Evolutionary conservation across 352 stramenopile species (phyloP).

Genomic region (Phytophthora rubi): DNA sequence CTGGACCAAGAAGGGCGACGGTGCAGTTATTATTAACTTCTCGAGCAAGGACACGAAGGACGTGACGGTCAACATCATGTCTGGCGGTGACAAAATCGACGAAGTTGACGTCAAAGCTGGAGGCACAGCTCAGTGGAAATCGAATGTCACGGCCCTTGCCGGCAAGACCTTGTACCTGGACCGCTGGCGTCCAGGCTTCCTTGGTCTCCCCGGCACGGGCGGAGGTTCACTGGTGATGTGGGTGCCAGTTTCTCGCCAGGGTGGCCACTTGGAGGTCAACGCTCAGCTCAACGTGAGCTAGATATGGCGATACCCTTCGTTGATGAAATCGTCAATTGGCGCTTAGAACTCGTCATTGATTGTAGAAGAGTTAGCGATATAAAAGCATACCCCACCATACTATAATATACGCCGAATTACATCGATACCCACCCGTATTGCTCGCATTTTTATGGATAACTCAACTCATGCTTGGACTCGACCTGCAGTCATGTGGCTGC

Average conservation of each 20-base stretch:
- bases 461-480: no score
- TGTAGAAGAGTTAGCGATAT: conserved; percentile 24
- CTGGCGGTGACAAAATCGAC: conserved; percentile 45
- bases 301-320: conserved; percentile 15
- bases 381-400: conserved; percentile 16
- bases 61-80: conserved; percentile 54
- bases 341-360: conserved; percentile 16
- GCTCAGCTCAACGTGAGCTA: conserved; percentile 58
- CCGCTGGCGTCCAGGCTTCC: conserved; percentile 60
- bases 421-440: conserved; percentile 4
- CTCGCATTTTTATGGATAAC: no score
- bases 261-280: conserved; percentile 52
- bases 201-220: conserved; percentile 59
- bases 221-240: conserved; percentile 67
- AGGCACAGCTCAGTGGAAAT: conserved; percentile 41
- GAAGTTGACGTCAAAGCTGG: conserved; percentile 45
- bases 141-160: conserved; percentile 38
- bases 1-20: conserved; percentile 50
- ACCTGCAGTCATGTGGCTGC: no score
- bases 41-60: conserved; percentile 48
- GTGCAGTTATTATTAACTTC: conserved; percentile 47
- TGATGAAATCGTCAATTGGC: conserved; percentile 10
- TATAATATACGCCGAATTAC: conserved; percentile 30
- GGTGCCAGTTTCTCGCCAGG: conserved; percentile 45
- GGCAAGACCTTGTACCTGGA: conserved; percentile 77